Conservation (phyloP, 164 flowering plant species). For the Chimonanthus salicifolius region DNA sequence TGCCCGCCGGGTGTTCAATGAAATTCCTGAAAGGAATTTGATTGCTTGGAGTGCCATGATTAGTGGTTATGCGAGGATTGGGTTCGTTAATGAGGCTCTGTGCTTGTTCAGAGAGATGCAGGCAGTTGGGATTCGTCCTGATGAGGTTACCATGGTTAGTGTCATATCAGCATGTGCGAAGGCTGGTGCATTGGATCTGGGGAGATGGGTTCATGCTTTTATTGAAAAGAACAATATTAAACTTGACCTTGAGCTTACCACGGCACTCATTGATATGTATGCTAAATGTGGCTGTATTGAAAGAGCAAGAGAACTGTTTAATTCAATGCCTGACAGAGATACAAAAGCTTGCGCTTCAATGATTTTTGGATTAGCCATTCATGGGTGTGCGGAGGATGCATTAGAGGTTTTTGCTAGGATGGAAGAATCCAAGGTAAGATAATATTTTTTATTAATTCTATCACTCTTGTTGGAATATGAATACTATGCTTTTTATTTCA, state of each 20-base stretch:
- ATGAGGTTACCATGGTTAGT: constrained; percentile 46
- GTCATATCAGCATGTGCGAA: constrained; percentile 42
- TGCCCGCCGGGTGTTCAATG: constrained; percentile 36
- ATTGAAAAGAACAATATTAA: constrained; percentile 24
- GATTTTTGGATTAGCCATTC: constrained; percentile 41
- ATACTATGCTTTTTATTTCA: too few species aligned
- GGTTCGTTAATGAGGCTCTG: constrained; percentile 34
- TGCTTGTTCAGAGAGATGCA: constrained; percentile 46
- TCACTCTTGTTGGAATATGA: too few species aligned
- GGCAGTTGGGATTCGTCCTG: constrained; percentile 27
- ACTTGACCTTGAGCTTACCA: constrained; percentile 37
- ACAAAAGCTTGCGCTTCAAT: constrained; percentile 44
- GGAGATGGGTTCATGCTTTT: constrained; percentile 42
- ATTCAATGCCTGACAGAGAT: constrained; percentile 35
- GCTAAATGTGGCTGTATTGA: constrained; percentile 45
- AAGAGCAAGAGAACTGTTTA: constrained; percentile 31
- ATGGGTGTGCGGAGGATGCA: constrained; percentile 45
- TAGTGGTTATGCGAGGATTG: constrained; percentile 36
- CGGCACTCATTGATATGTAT: constrained; percentile 47
- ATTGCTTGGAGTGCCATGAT: constrained; percentile 46
- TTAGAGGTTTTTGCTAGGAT: constrained; percentile 26
- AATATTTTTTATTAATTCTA: neutral
- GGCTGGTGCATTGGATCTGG: constrained; percentile 42
- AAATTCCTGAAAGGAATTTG: constrained; percentile 39
- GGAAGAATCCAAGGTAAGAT: constrained; percentile 33